These are phyloP conservation scores for Tricholoma hemisulphureum DNA, from an alignment of 768 basidiomycete genomes.

Conservation along the genomic window DNA sequence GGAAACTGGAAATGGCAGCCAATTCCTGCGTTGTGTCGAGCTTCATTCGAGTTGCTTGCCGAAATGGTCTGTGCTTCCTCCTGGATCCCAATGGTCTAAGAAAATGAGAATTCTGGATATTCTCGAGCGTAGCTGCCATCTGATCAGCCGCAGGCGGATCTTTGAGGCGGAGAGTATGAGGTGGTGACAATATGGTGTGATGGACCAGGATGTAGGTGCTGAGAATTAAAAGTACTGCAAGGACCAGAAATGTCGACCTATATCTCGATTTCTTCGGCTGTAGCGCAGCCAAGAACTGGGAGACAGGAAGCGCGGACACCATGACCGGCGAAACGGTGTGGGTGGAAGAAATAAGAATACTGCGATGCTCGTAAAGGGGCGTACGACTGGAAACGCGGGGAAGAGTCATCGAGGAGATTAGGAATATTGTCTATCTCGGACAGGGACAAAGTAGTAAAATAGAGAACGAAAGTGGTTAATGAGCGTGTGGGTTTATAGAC, in stretches of 20 bases:
- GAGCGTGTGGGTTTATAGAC: constrained; percentile 10
- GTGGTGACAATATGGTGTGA: constrained; percentile 38
- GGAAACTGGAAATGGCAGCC: constrained; percentile 70
- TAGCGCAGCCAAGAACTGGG: constrained; percentile 30
- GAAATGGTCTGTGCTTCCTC: constrained; percentile 16
- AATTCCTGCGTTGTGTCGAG: constrained; percentile 63
- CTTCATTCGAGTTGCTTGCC: constrained; percentile 37
- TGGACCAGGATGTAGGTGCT: constrained; percentile 56
- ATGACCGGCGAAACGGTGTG: constrained; percentile 12
- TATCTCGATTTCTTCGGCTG: constrained; percentile 49
- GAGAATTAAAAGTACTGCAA: constrained; percentile 49
- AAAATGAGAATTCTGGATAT: constrained; percentile 35
- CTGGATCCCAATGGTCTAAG: constrained; percentile 18
- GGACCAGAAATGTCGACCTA: constrained; percentile 53
- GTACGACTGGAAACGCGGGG: constrained; percentile 31
- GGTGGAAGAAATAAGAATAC: constrained; percentile 21
- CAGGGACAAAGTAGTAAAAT: not conserved
- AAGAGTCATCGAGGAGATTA: constrained; percentile 19
- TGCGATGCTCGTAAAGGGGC: constrained; percentile 31
- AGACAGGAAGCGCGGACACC: constrained; percentile 17
- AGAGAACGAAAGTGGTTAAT: not conserved
- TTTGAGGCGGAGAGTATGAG: constrained; percentile 33
- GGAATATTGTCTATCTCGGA: not conserved
- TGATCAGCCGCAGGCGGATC: constrained; percentile 33
- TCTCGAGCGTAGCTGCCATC: constrained; percentile 33